Percentiles rank a stretch among this genome's conserved stretches.
Conservation (phyloP, 306 rosid species). For the Rosa lucieae region DNA sequence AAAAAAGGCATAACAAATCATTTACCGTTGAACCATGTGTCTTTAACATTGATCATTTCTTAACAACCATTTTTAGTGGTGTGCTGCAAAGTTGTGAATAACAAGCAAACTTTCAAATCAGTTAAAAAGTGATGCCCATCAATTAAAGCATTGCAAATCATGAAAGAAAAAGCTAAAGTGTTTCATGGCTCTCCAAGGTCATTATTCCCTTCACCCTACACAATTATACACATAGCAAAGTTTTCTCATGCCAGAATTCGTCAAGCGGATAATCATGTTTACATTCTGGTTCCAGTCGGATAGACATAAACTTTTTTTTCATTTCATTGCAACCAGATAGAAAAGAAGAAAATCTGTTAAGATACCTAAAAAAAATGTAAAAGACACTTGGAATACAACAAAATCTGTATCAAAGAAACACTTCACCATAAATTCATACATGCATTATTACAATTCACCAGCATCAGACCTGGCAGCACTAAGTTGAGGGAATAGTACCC, state of each 20-base stretch:
- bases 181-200: not conserved
- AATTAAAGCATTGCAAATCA: not conserved
- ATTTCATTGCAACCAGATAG: not conserved
- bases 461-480: not conserved
- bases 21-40: not conserved
- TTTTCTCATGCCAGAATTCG: not conserved
- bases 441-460: constrained; percentile 14
- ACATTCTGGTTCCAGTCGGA: not conserved
- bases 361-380: not conserved
- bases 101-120: not conserved
- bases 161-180: not conserved
- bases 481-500: not conserved
- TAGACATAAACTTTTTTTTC: not conserved
- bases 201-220: not conserved
- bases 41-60: not conserved
- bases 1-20: not conserved
- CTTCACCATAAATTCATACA: not conserved
- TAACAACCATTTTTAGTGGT: not conserved
- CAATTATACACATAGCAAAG: not conserved
- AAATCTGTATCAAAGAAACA: not conserved
- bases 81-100: not conserved
- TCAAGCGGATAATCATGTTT: not conserved
- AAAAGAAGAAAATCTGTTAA: not conserved
- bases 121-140: not conserved
- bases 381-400: not conserved